A percentile compares a stretch with the other conserved stretches of the same genome.
Evolutionary conservation across 306 rosid species (phyloP).

Genomic region (Prunus mongolica): DNA sequence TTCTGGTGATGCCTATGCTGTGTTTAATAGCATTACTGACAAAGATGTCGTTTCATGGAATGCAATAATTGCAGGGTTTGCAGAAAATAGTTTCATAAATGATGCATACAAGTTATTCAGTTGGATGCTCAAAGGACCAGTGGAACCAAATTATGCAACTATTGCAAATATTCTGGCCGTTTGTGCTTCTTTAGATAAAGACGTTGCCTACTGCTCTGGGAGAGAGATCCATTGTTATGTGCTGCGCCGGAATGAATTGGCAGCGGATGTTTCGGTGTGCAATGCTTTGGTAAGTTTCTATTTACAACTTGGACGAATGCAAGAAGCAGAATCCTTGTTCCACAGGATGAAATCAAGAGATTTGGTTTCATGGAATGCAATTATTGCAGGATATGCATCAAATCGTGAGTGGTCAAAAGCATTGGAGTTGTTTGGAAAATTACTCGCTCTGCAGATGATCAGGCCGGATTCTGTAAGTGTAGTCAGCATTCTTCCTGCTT

Average conservation of each 20-base stretch:
- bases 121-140: conserved; percentile 56
- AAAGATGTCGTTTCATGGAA: conserved; percentile 91
- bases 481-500: conserved; percentile 72
- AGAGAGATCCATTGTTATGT: conserved; percentile 71
- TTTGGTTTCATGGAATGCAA: conserved; percentile 88
- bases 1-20: conserved; percentile 48
- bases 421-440: conserved; percentile 45
- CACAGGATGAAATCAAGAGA: conserved; percentile 61
- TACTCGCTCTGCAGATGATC: conserved; percentile 34
- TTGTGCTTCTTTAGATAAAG: conserved; percentile 48
- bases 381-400: conserved; percentile 67
- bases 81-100: conserved; percentile 48
- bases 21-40: conserved; percentile 46
- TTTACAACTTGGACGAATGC: conserved; percentile 50
- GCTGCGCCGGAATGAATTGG: conserved; percentile 47
- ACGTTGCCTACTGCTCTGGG: conserved; percentile 45
- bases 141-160: conserved; percentile 63
- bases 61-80: conserved; percentile 75
- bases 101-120: conserved; percentile 53
- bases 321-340: conserved; percentile 61
- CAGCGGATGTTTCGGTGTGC: conserved; percentile 51
- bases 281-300: conserved; percentile 86
- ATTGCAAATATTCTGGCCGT: conserved; percentile 67
- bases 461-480: conserved; percentile 68
- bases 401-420: conserved; percentile 76